These are phyloP conservation scores for Candida golubevii DNA, from an alignment of 805 yeast genomes.

Conservation along the genomic window DNA sequence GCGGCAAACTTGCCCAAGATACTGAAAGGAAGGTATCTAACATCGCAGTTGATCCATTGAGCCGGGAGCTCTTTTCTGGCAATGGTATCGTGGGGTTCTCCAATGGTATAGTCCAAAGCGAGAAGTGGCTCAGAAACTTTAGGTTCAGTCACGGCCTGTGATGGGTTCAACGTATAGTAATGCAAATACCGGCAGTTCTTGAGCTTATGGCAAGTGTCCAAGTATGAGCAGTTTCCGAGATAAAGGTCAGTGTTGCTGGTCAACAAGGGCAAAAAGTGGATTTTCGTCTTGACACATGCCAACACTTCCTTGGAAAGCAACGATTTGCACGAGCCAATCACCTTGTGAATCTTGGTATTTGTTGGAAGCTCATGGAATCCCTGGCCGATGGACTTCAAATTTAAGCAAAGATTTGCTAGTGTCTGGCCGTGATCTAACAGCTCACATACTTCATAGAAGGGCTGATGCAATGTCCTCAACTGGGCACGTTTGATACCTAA, in stretches of 20 bases:
- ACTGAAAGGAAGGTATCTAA: constrained; percentile 64
- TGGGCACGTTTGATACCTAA: constrained; percentile 39
- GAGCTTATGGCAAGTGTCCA: constrained; percentile 90
- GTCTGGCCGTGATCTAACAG: constrained; percentile 29
- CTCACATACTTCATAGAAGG: constrained; percentile 51
- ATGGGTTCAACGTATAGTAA: constrained; percentile 53
- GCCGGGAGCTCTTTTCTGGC: constrained; percentile 44
- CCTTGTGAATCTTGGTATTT: constrained; percentile 13
- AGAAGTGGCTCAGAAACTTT: constrained; percentile 2
- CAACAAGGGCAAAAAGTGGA: constrained; percentile 25
- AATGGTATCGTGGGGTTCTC: constrained; percentile 40
- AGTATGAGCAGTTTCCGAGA: constrained; percentile 87
- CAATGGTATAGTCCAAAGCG: constrained; percentile 43
- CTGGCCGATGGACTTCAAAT: constrained; percentile 13
- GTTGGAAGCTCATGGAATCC: constrained; percentile 15
- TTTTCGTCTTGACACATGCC: constrained; percentile 19
- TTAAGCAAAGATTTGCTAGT: constrained; percentile 18
- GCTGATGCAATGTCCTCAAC: constrained; percentile 33
- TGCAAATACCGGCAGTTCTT: constrained; percentile 78
- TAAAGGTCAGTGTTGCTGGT: constrained; percentile 56
- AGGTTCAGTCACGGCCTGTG: constrained; percentile 2
- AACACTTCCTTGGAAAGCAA: constrained; percentile 11
- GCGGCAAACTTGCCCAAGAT: constrained; percentile 76
- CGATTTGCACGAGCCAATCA: constrained; percentile 13
- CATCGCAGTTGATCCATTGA: constrained; percentile 88